Evolutionary conservation across 208 protist genomes (phyloP).

Genomic region (Strigomonas culicis): DNA sequence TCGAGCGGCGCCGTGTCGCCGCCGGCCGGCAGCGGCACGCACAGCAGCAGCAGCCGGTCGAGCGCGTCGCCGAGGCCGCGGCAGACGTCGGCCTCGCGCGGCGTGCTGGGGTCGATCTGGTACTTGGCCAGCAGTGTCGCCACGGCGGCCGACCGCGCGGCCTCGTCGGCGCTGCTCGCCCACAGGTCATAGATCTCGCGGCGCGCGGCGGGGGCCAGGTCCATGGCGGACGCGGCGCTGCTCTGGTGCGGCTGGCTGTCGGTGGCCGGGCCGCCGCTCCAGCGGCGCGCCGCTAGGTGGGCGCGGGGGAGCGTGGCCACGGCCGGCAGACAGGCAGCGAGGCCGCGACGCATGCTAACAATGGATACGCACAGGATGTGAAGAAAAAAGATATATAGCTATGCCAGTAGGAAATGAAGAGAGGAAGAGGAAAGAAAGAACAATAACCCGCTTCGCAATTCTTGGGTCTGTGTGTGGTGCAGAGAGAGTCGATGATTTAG

Average conservation of each 20-base stretch:
- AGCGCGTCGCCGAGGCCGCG: slow-evolving; percentile 79
- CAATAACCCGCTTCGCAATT: too few species aligned
- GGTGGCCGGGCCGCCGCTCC: neutral
- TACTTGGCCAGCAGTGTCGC: slow-evolving; percentile 44
- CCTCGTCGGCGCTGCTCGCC: slow-evolving; percentile 14
- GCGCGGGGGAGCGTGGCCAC: neutral
- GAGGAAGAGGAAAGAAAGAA: neutral
- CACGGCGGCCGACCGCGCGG: neutral
- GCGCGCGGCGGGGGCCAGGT: slow-evolving; percentile 56
- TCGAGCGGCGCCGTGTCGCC: slow-evolving; percentile 50
- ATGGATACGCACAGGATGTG: neutral
- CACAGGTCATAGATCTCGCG: slow-evolving; percentile 77
- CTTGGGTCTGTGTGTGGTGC: too few species aligned
- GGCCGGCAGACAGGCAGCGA: neutral
- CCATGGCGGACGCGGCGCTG: slow-evolving; percentile 37
- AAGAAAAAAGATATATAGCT: neutral
- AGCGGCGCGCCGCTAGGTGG: neutral
- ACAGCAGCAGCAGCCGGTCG: slow-evolving; percentile 81
- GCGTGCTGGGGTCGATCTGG: slow-evolving; percentile 42
- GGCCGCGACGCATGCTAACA: neutral
- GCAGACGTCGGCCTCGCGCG: slow-evolving; percentile 73
- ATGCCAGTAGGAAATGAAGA: neutral
- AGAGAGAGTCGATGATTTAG: too few species aligned
- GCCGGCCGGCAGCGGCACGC: slow-evolving; percentile 48
- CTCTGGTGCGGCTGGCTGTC: neutral